Percentiles rank a stretch among this genome's conserved stretches.
phyloP scores from a whole-genome alignment of 805 yeast genomes.

The Candida silvicultrix region DNA sequence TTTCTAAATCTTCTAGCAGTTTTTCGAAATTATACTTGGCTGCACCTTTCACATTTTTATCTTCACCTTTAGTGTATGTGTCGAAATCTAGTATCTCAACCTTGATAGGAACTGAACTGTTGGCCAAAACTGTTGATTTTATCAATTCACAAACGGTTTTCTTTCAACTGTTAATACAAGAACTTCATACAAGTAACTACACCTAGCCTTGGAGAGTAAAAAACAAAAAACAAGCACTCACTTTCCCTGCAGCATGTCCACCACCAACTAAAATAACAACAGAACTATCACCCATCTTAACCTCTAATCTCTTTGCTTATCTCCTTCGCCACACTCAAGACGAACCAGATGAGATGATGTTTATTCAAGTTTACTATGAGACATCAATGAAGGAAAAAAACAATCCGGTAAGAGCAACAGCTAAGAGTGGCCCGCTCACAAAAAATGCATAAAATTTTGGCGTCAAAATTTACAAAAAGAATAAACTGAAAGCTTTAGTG shows the following conservation, averaged over 20 bases:
- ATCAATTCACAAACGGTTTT: conserved; percentile 31
- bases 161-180: conserved; percentile 2
- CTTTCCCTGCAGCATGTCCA: conserved; percentile 57
- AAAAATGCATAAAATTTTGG: not conserved
- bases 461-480: not conserved
- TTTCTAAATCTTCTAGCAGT: conserved; percentile 27
- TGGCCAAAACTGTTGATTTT: conserved; percentile 22
- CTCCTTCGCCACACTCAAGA: not conserved
- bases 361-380: too few relatives aligned
- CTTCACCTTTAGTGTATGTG: conserved; percentile 23
- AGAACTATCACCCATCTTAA: not conserved
- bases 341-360: not conserved
- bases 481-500: too few relatives aligned
- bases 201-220: too few relatives aligned
- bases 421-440: not conserved
- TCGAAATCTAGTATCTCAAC: conserved; percentile 38
- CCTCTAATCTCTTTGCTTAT: too few relatives aligned
- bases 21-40: conserved; percentile 13
- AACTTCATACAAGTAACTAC: too few relatives aligned
- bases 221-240: too few relatives aligned
- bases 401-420: too few relatives aligned
- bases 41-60: conserved; percentile 6
- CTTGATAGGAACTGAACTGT: conserved; percentile 17
- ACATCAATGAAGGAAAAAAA: too few relatives aligned
- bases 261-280: conserved; percentile 49